A percentile compares a stretch with the other conserved stretches of the same genome.
phyloP scores from a whole-genome alignment of 2,329 filamentous ascomycete genomes.

The Epichloe bromicola region DNA sequence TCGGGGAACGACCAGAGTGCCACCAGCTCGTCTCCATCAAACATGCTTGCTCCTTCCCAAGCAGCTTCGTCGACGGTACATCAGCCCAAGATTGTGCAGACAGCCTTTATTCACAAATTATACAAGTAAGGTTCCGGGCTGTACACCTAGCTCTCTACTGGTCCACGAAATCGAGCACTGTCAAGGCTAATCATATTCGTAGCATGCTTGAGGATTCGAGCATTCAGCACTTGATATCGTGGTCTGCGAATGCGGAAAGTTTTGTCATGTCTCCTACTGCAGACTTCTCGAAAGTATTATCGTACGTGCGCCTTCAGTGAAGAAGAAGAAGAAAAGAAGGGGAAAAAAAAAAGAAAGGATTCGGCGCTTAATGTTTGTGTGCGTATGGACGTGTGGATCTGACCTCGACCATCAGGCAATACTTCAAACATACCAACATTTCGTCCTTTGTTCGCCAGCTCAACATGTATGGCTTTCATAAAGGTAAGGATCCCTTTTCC shows the following conservation, averaged over 20 bases:
- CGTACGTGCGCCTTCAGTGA: slow-evolving; percentile 46
- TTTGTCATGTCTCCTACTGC: slow-evolving; percentile 98
- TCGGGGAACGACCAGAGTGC: slow-evolving; percentile 25
- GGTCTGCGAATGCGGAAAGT: slow-evolving; percentile 86
- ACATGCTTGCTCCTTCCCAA: slow-evolving; percentile 38
- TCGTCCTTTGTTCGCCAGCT: slow-evolving; percentile 95
- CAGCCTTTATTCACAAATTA: slow-evolving; percentile 96
- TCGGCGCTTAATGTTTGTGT: background rate
- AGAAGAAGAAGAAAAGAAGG: too few species aligned
- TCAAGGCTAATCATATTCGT: background rate
- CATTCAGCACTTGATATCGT: slow-evolving; percentile 93
- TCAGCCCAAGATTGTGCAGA: slow-evolving; percentile 95
- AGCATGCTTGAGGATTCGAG: slow-evolving; percentile 94
- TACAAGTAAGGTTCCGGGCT: slow-evolving; percentile 62
- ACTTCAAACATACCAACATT: slow-evolving; percentile 99
- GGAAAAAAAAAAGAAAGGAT: background rate
- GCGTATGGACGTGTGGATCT: slow-evolving; percentile 3
- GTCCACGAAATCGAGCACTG: background rate
- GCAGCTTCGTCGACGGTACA: slow-evolving; percentile 59
- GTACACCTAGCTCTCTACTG: background rate
- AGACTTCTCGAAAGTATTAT: slow-evolving; percentile 95
- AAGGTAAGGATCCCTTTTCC: slow-evolving; percentile 47
- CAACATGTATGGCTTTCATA: slow-evolving; percentile 99
- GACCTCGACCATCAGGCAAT: slow-evolving; percentile 51
- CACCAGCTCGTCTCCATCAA: slow-evolving; percentile 17